phyloP scores from a whole-genome alignment of 2,329 filamentous ascomycete genomes.

The Zopfia rhizophila region DNA sequence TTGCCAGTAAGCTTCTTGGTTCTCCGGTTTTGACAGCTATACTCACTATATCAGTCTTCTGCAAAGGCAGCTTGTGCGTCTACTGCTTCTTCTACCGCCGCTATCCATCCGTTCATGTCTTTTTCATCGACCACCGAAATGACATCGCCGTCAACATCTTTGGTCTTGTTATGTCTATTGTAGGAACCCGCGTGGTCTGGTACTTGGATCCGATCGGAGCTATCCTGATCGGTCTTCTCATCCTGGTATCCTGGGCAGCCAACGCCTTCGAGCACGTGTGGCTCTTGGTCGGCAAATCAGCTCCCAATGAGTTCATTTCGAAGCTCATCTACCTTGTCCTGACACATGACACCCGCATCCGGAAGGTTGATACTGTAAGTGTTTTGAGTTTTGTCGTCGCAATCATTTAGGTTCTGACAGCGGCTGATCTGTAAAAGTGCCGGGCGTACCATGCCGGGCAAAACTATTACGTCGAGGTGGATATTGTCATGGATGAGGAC shows the following conservation, averaged over 20 bases:
- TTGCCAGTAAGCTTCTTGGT: conserved; percentile 59
- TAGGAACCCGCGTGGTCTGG: conserved; percentile 65
- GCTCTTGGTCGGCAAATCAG: conserved; percentile 69
- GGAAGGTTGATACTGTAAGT: conserved; percentile 66
- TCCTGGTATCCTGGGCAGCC: conserved; percentile 69
- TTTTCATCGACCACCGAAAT: conserved; percentile 68
- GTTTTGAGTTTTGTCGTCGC: conserved; percentile 17
- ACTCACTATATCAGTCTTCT: conserved; percentile 54
- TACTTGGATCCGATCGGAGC: conserved; percentile 71
- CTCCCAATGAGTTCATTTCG: conserved; percentile 66
- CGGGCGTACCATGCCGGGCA: conserved; percentile 71
- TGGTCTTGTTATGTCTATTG: conserved; percentile 66
- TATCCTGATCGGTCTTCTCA: conserved; percentile 69
- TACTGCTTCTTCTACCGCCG: conserved; percentile 65
- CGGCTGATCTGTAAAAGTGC: conserved; percentile 48
- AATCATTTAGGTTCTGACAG: background rate
- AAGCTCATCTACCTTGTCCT: conserved; percentile 67
- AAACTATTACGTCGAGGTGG: conserved; percentile 70
- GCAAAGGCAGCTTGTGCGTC: conserved; percentile 63
- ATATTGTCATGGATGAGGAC: conserved; percentile 68
- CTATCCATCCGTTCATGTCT: conserved; percentile 66
- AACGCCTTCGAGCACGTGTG: conserved; percentile 72
- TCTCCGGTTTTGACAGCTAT: background rate
- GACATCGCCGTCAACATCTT: conserved; percentile 67
- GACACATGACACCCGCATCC: conserved; percentile 64